Conservation (phyloP, 78 protist species). For the Bigelowiella natans region DNA sequence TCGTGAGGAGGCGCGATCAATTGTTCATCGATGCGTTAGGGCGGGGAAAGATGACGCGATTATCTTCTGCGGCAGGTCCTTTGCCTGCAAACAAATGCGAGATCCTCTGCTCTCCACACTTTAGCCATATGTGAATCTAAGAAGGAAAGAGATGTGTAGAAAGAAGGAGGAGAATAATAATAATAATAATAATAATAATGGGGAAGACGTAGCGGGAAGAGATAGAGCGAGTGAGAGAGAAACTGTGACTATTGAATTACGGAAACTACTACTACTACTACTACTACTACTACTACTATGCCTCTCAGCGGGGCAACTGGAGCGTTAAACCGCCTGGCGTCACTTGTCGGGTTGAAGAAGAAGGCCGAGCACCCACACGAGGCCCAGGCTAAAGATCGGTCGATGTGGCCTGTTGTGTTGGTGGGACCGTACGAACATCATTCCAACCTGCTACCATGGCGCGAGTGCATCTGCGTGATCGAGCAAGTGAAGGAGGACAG, state of each 20-base stretch:
- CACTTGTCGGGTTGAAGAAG: not conserved
- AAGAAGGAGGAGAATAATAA: too few species aligned
- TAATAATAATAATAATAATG: too few species aligned
- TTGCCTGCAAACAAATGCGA: not conserved
- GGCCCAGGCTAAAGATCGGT: not conserved
- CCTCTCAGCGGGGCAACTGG: not conserved
- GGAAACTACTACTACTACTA: too few species aligned
- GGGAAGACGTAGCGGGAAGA: too few species aligned
- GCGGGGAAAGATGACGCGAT: not conserved
- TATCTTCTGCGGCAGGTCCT: not conserved
- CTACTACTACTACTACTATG: too few species aligned
- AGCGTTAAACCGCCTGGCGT: not conserved
- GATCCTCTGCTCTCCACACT: too few species aligned
- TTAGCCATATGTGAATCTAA: too few species aligned
- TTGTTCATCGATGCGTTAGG: not conserved
- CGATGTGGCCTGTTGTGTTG: constrained; percentile 5
- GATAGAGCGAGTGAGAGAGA: too few species aligned
- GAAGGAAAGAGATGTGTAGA: too few species aligned
- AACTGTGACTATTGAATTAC: too few species aligned
- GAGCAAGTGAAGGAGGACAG: too few species aligned
- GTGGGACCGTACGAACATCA: constrained; percentile 83
- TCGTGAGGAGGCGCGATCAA: constrained; percentile 15
- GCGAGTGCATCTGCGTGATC: constrained; percentile 54
- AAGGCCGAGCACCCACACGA: not conserved
- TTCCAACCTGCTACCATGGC: constrained; percentile 80